Base-by-base conservation (phyloP, 139 green algal genomes). In the Chara braunii region DNA sequence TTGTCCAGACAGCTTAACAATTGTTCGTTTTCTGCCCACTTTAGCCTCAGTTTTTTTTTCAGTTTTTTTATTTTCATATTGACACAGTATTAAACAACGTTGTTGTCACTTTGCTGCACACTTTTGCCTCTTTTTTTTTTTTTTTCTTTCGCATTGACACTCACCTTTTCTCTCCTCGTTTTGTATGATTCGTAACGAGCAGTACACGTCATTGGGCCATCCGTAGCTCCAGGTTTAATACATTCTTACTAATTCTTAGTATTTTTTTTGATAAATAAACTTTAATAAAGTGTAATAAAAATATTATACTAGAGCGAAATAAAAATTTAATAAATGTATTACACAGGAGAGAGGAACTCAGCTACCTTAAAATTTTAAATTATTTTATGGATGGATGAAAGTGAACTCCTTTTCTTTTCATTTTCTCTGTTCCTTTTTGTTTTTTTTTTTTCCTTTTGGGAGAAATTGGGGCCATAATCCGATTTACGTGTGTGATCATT, bases 51-150 rank as follows among this genome's bases (percentile, higher is more conserved):
- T 48, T 18, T 18, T 48, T 18, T 48, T 48, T 18, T 48, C 40
- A 48, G 40, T 48, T 48, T 48, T 48, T 48, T 26, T 48, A 18
- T 18, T 26, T 18, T 48, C 40, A 48, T 48, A 26, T 48, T 26
- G 18, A 18, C 18, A 48, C 18, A 48, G 18, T 48, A 51, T 36
- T 2, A 44, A 60, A 12, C 26, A 60, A 7, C 2, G 2, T 2
- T 42, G 3, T 3, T 2, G 1, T 36, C 26, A 7, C 51, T 24
- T 11, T 11, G 22, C 42, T 24, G 22, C 42, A 30, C 3, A 51
- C 11, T 60, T 60, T n/a, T n/a, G n/a, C n/a, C n/a, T n/a, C n/a
- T 32, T 45, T 59, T 32, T 59, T 23, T 58, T 4, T 5, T 23
- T 37, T 5, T 37, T 7, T 32, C 24, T 52, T 23, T 23, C 26